Evolutionary conservation across 2,329 filamentous ascomycete species (phyloP).

Genomic region (Aspergillus sclerotialis): DNA sequence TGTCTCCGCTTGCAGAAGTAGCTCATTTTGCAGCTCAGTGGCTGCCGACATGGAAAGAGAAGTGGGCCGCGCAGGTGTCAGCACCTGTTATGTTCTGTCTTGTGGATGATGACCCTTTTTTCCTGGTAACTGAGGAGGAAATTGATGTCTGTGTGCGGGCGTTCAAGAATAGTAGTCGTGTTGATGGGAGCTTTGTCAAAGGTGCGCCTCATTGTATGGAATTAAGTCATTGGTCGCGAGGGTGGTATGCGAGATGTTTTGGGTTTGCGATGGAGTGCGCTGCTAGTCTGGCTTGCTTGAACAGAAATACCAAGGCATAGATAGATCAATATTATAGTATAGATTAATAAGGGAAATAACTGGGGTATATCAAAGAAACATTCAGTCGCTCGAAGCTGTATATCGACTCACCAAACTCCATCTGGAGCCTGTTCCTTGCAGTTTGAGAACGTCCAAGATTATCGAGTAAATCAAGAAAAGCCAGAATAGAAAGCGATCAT

Average conservation of each 20-base stretch:
- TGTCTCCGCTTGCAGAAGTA: not conserved
- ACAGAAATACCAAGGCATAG: too few relatives aligned
- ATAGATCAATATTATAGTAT: too few relatives aligned
- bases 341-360: too few relatives aligned
- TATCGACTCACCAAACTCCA: too few relatives aligned
- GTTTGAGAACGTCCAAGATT: too few relatives aligned
- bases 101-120: constrained; percentile 2
- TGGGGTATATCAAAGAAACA: too few relatives aligned
- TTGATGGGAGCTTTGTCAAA: constrained; percentile 2
- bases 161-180: constrained; percentile 1
- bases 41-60: constrained; percentile 1
- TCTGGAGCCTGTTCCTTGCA: too few relatives aligned
- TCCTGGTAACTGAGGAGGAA: not conserved
- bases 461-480: too few relatives aligned
- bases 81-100: constrained; percentile 4
- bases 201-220: constrained; percentile 6
- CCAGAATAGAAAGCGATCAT: too few relatives aligned
- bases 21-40: not conserved
- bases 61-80: constrained; percentile 1
- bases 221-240: constrained; percentile 5
- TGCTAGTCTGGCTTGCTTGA: too few relatives aligned
- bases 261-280: constrained; percentile 6
- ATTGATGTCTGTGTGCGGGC: not conserved
- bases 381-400: too few relatives aligned
- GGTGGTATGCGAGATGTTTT: constrained; percentile 7